Base-by-base conservation (phyloP, 345 rosid genomes). In the Gynandropsis gynandra region DNA sequence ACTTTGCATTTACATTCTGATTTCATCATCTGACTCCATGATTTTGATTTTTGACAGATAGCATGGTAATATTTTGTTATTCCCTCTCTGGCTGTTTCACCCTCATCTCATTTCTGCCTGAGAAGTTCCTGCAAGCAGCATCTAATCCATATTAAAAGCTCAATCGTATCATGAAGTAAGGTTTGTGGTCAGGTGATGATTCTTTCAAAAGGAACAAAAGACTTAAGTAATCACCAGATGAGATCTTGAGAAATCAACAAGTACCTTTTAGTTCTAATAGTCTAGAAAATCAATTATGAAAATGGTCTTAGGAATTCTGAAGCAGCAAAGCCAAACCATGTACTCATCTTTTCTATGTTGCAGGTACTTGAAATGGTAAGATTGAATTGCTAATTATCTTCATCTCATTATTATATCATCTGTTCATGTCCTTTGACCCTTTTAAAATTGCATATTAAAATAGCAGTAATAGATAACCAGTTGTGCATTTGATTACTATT, bases 11-110 rank as follows among this genome's bases (percentile, higher is more conserved):
- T 19, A 35, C 63, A 16, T 4, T 53, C 54, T 38, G 6, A 29
- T 63, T 56, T 35, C 47, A 2, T 24, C 42, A 12, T 42, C 39
- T 46, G 10, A 58, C 50, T 53, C 16, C 17, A 13, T 9, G 35
- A 19, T 42, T 37, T 33, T 42, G 47, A 41, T 7, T 49, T 59
- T 9, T 56, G 27, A 74, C 95, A 88, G 97, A 83, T 76, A 76
- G 78, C 71, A 42, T 71, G 33, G 58, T 77, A 71, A 72, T 68
- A 52, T 69, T 49, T 52, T 46, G 45, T 56, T 67, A 63, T 72
- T 72, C 73, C 47, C 74, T 61, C 50, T 27, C 68, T 49, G 55
- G 70, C 74, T 73, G 72, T 72, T 64, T 56, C 55, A 60, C 65
- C 56, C 40, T 43, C 67, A 32, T 62, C 41, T 66, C 54, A 46